phyloP scores from a whole-genome alignment of 192 early-diverging fungal genomes.

The Dissophora ornata region DNA sequence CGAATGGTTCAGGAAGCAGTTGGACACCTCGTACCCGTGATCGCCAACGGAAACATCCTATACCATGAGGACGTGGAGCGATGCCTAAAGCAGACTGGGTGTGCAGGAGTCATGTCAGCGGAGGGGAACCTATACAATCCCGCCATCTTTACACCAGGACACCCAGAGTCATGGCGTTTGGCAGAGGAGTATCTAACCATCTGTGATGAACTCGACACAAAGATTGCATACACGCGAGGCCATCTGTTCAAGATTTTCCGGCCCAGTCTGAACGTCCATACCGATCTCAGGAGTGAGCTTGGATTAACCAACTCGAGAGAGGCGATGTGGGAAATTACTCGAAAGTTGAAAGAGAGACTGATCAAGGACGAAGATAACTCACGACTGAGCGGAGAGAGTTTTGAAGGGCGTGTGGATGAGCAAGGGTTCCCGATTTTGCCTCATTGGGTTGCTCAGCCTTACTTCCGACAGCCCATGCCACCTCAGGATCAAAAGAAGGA shows the following conservation, averaged over 20 bases:
- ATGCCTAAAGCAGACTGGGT: constrained; percentile 87
- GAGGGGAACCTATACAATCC: constrained; percentile 91
- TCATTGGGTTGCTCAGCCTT: constrained; percentile 76
- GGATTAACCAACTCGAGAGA: constrained; percentile 69
- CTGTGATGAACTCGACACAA: constrained; percentile 72
- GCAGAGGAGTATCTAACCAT: constrained; percentile 93
- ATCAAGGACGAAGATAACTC: constrained; percentile 41
- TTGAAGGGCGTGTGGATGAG: constrained; percentile 52
- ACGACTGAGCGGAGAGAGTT: constrained; percentile 11
- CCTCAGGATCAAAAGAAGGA: constrained; percentile 33
- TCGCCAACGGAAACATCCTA: constrained; percentile 98
- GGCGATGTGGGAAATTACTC: constrained; percentile 67
- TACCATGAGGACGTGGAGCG: constrained; percentile 90
- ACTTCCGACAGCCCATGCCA: constrained; percentile 63
- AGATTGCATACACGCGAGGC: constrained; percentile 76
- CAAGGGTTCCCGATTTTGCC: constrained; percentile 70
- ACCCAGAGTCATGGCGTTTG: constrained; percentile 79
- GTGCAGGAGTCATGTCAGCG: constrained; percentile 95
- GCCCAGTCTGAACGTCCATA: constrained; percentile 77
- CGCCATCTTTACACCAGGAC: constrained; percentile 75
- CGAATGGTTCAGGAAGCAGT: constrained; percentile 83
- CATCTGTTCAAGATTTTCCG: constrained; percentile 96
- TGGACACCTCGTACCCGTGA: constrained; percentile 77
- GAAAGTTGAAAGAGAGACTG: constrained; percentile 67
- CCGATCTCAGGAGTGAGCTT: constrained; percentile 82